Evolutionary conservation across 2,329 filamentous ascomycete species (phyloP).

Genomic region (Mycogone perniciosa): DNA sequence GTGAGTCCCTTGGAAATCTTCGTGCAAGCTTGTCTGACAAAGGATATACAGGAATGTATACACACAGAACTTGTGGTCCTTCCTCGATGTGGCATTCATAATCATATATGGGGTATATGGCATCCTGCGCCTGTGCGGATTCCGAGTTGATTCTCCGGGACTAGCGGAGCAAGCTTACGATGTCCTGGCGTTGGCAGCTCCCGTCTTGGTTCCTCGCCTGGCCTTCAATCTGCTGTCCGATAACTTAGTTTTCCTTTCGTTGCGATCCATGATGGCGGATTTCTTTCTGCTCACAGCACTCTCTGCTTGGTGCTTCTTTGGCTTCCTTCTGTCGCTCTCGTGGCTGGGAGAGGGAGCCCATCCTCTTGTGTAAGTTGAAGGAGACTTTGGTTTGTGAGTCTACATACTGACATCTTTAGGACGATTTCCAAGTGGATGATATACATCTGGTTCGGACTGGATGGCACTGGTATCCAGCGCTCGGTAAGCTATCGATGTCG

Average conservation of each 20-base stretch:
- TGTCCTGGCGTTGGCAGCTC: constrained; percentile 71
- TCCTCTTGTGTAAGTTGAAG: constrained; percentile 43
- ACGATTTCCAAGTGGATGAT: constrained; percentile 88
- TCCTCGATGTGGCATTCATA: constrained; percentile 75
- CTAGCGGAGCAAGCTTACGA: constrained; percentile 64
- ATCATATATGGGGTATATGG: constrained; percentile 65
- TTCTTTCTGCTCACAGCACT: constrained; percentile 72
- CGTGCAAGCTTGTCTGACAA: not conserved
- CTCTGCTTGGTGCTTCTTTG: constrained; percentile 76
- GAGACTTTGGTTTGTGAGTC: too few relatives aligned
- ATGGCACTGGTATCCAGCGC: constrained; percentile 58
- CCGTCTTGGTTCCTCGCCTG: constrained; percentile 68
- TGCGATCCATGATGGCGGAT: constrained; percentile 79
- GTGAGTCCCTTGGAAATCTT: constrained; percentile 28
- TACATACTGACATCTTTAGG: constrained; percentile 22
- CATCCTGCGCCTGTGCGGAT: constrained; percentile 59
- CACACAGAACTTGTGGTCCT: constrained; percentile 83
- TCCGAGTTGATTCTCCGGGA: constrained; percentile 41
- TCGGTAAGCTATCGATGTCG: constrained; percentile 34
- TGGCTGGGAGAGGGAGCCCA: constrained; percentile 67
- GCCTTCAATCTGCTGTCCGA: constrained; percentile 80
- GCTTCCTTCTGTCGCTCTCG: constrained; percentile 70
- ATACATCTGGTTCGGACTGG: constrained; percentile 87
- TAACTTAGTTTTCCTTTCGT: constrained; percentile 74
- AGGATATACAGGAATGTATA: constrained; percentile 59